Conservation (phyloP, 768 basidiomycete genomes). For the Phlegmacium glaucopus region DNA sequence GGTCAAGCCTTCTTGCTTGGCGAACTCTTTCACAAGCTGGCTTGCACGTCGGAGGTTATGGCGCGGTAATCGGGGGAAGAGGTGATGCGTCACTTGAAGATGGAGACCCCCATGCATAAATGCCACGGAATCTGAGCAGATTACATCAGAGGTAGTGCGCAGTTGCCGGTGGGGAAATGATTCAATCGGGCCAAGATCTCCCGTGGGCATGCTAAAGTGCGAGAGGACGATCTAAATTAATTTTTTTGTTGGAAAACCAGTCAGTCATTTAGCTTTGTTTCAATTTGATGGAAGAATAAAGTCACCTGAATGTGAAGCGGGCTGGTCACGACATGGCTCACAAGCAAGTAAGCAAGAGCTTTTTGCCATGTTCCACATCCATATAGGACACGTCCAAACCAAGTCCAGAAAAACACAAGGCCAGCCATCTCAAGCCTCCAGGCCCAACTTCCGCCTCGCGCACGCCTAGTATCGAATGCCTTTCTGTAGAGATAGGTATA, state of each 20-base stretch:
- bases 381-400: conserved; percentile 73
- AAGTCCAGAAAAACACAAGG: conserved; percentile 82
- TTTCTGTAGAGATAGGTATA: conserved; percentile 71
- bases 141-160: conserved; percentile 96
- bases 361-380: conserved; percentile 71
- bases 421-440: conserved; percentile 76
- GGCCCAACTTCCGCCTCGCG: conserved; percentile 72
- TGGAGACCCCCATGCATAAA: conserved; percentile 98
- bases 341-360: conserved; percentile 69
- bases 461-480: conserved; percentile 59
- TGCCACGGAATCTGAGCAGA: conserved; percentile 77
- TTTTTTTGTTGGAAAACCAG: neutral
- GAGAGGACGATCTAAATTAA: conserved; percentile 84
- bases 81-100: conserved; percentile 94
- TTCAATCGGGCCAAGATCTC: conserved; percentile 84
- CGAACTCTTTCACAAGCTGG: conserved; percentile 81
- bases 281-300: conserved; percentile 1
- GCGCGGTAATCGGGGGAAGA: conserved; percentile 92
- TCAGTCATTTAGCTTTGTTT: neutral
- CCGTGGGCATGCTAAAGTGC: conserved; percentile 94
- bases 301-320: conserved; percentile 89
- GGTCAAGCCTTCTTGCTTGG: conserved; percentile 75
- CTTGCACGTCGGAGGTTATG: conserved; percentile 89
- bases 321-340: conserved; percentile 83
- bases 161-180: conserved; percentile 93